phyloP scores from a whole-genome alignment of 306 rosid genomes.

The Lablab purpureus region DNA sequence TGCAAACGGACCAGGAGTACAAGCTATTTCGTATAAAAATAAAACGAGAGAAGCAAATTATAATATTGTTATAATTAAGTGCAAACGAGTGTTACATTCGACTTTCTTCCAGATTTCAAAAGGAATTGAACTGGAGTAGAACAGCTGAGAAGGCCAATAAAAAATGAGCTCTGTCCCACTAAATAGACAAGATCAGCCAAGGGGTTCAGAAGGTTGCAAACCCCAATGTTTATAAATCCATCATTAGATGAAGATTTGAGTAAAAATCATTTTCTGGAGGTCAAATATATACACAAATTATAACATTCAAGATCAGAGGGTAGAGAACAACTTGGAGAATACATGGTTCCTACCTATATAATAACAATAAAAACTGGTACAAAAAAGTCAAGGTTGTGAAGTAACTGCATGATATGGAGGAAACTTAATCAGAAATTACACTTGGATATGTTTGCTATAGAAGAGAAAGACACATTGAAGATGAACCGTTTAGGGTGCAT shows the following conservation, averaged over 20 bases:
- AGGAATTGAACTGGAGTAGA: neutral
- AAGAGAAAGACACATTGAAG: neutral
- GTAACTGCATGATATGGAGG: neutral
- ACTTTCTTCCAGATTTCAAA: neutral
- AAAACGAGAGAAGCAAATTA: neutral
- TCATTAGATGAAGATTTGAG: neutral
- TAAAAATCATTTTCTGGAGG: neutral
- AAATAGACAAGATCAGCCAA: too few species aligned
- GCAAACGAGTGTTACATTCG: neutral
- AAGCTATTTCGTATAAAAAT: neutral
- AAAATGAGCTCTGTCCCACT: neutral
- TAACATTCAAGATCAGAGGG: neutral
- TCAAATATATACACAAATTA: neutral
- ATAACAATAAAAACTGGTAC: neutral
- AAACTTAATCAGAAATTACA: slow-evolving; percentile 6
- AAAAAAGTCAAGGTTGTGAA: slow-evolving; percentile 8
- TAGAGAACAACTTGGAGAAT: neutral
- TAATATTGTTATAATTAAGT: neutral
- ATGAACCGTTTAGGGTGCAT: neutral
- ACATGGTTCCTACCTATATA: neutral
- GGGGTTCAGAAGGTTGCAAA: neutral
- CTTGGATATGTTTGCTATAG: neutral
- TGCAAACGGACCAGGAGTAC: neutral
- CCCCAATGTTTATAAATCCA: slow-evolving; percentile 5
- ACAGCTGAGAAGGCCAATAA: neutral